A percentile compares a stretch with the other conserved stretches of the same genome.
Conservation (phyloP, 2,329 filamentous ascomycete species). For the Epichloe gansuensis region DNA sequence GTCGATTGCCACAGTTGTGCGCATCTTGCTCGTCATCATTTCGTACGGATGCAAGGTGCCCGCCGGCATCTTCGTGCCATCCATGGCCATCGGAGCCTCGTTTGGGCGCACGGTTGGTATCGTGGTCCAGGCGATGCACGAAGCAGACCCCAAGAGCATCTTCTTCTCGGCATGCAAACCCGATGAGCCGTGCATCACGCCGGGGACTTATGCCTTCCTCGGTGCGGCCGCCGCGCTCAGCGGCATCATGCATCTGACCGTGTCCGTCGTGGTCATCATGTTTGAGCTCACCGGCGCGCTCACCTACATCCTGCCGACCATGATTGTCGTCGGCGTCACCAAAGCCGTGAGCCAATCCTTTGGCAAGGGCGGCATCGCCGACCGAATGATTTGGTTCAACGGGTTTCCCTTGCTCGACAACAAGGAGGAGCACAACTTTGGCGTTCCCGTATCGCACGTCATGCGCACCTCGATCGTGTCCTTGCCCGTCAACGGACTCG, state of each 20-base stretch:
- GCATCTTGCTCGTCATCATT: slow-evolving; percentile 78
- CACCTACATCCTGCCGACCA: slow-evolving; percentile 93
- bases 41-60: slow-evolving; percentile 98
- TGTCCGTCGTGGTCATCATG: slow-evolving; percentile 98
- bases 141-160: slow-evolving; percentile 65
- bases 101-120: slow-evolving; percentile 94
- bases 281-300: slow-evolving; percentile 96
- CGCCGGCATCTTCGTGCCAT: slow-evolving; percentile 94
- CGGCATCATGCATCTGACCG: slow-evolving; percentile 96
- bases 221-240: slow-evolving; percentile 84
- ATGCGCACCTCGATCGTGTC: slow-evolving; percentile 71
- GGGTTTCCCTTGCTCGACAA: slow-evolving; percentile 94
- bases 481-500: slow-evolving; percentile 62
- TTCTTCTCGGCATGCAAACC: slow-evolving; percentile 87
- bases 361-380: slow-evolving; percentile 92
- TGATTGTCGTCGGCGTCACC: slow-evolving; percentile 96
- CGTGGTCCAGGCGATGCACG: slow-evolving; percentile 78
- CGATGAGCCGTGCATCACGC: slow-evolving; percentile 91
- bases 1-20: slow-evolving; percentile 64
- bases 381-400: slow-evolving; percentile 98
- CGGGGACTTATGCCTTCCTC: slow-evolving; percentile 91
- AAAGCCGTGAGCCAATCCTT: slow-evolving; percentile 87
- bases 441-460: slow-evolving; percentile 79
- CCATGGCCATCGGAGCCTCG: slow-evolving; percentile 91
- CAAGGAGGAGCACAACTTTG: slow-evolving; percentile 95